These are phyloP conservation scores for Echites panduratus DNA, from an alignment of 257 asterid species.

Conservation along the genomic window DNA sequence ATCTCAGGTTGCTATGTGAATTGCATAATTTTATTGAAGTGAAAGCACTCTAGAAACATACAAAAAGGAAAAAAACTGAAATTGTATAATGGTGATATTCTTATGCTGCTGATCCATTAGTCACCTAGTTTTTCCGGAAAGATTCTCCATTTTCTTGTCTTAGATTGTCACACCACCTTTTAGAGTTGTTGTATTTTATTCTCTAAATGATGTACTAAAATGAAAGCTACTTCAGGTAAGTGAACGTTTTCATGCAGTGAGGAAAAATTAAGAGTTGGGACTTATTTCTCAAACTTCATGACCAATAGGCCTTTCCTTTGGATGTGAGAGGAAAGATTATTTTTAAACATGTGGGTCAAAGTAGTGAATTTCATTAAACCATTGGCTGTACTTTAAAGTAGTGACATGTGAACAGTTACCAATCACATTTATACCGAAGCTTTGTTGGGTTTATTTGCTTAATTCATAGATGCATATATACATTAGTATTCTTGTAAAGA, in stretches of 20 bases:
- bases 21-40: not conserved
- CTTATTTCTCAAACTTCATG: not conserved
- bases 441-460: no score
- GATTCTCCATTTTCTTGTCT: not conserved
- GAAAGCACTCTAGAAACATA: not conserved
- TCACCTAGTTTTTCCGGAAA: not conserved
- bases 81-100: not conserved
- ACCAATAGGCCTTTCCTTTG: not conserved
- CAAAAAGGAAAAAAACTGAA: not conserved
- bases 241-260: not conserved
- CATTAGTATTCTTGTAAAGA: no score
- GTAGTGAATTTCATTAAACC: no score
- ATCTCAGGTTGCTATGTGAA: not conserved
- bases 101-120: not conserved
- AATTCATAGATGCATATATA: no score
- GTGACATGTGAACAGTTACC: no score
- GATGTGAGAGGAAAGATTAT: no score
- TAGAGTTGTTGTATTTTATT: not conserved
- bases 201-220: not conserved
- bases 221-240: not conserved
- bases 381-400: no score
- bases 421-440: not conserved
- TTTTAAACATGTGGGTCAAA: no score
- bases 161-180: not conserved
- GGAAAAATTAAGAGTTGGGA: not conserved